Conservation (phyloP, 495 filamentous ascomycete genomes). For the Talaromyces wortmannii region DNA sequence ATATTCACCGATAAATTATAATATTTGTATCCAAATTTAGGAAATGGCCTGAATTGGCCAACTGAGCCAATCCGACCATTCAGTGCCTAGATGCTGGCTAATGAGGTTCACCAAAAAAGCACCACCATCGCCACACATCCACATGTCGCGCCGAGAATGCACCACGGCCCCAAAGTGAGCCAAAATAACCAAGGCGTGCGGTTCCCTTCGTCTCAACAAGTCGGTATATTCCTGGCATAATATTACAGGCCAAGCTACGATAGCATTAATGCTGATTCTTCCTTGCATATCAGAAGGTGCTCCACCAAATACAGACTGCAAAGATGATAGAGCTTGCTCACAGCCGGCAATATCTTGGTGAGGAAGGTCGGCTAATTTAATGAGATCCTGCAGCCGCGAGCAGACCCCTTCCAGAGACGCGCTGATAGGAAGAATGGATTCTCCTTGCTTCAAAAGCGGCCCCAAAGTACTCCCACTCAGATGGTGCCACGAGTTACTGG, state of each 20-base stretch:
- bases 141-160: conserved; percentile 21
- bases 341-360: conserved; percentile 7
- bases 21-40: too few species aligned
- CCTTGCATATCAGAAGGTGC: not conserved
- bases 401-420: conserved; percentile 1
- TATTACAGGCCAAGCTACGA: conserved; percentile 25
- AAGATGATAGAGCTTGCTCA: too few species aligned
- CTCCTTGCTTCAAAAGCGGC: too few species aligned
- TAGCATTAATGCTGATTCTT: conserved; percentile 5
- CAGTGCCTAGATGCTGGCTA: not conserved
- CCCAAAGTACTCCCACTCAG: conserved; percentile 7
- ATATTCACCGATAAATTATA: too few species aligned
- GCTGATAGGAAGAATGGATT: not conserved
- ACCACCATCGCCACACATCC: conserved; percentile 29
- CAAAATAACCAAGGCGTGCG: conserved; percentile 36
- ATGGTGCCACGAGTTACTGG: conserved; percentile 15
- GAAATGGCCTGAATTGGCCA: not conserved
- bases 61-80: not conserved
- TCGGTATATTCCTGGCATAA: conserved; percentile 22
- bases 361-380: conserved; percentile 3
- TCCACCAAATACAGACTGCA: conserved; percentile 9
- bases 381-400: conserved; percentile 5
- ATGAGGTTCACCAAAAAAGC: not conserved
- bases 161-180: conserved; percentile 31
- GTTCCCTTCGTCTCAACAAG: conserved; percentile 16